Percentiles rank a stretch among this genome's conserved stretches.
Evolutionary conservation across 129 eudicot species (phyloP).

Genomic region (Centrapalus pauciflorus): DNA sequence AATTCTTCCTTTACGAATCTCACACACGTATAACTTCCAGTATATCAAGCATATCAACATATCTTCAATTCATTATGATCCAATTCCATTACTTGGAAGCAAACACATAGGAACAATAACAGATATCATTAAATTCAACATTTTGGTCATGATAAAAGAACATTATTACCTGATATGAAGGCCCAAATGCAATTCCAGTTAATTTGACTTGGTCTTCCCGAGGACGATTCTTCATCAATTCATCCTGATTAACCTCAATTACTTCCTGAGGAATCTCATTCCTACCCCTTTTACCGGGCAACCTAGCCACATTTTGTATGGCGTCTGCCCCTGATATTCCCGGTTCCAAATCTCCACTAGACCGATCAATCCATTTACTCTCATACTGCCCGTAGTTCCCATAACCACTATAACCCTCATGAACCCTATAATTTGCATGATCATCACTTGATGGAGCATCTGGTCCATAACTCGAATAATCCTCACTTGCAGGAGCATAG

Average conservation of each 20-base stretch:
- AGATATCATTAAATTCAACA: background rate
- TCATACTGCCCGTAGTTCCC: conserved; percentile 44
- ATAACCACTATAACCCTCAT: conserved; percentile 38
- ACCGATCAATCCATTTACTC: conserved; percentile 56
- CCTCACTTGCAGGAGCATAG: conserved; percentile 29
- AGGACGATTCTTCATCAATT: conserved; percentile 84
- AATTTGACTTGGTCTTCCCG: conserved; percentile 69
- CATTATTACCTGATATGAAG: conserved; percentile 66
- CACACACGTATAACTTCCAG: no score
- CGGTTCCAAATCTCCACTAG: conserved; percentile 24
- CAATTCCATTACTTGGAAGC: background rate
- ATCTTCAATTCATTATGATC: background rate
- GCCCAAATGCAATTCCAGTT: conserved; percentile 92
- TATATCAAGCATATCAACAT: background rate
- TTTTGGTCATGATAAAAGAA: background rate
- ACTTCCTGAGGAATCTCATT: conserved; percentile 56
- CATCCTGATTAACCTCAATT: conserved; percentile 90
- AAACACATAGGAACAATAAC: background rate
- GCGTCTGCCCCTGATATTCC: conserved; percentile 21
- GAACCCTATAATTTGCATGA: conserved; percentile 15
- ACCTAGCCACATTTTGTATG: conserved; percentile 32
- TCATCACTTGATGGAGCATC: conserved; percentile 27
- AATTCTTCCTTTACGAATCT: background rate
- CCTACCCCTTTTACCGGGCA: conserved; percentile 76
- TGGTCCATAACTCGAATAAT: conserved; percentile 32